Percentiles rank a stretch among this genome's conserved stretches.
Conservation (phyloP, 1,284 basidiomycete genomes). For the Sutorius eximius region DNA sequence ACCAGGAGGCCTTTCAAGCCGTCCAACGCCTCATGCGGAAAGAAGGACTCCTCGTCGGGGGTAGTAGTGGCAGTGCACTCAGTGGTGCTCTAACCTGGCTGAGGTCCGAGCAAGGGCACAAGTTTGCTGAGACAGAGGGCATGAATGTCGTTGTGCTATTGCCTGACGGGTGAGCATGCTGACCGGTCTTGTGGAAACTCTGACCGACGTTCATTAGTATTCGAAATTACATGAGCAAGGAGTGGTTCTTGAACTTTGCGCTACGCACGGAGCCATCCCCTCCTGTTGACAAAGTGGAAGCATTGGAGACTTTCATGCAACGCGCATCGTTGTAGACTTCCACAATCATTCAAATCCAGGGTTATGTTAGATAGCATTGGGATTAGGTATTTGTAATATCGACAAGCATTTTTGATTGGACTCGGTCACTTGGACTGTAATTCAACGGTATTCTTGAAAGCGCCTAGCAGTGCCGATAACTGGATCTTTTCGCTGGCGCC, state of each 20-base stretch:
- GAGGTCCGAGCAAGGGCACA: slow-evolving; percentile 63
- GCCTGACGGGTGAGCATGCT: slow-evolving; percentile 77
- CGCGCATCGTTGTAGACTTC: slow-evolving; percentile 8
- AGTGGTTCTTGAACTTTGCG: slow-evolving; percentile 76
- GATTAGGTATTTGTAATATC: background rate
- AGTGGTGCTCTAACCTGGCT: slow-evolving; percentile 81
- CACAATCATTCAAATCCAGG: background rate
- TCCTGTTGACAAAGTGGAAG: slow-evolving; percentile 34
- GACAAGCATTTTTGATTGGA: background rate
- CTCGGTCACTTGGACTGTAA: slow-evolving; percentile 45
- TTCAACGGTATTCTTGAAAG: slow-evolving; percentile 93
- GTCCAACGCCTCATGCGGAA: slow-evolving; percentile 79
- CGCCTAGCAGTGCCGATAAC: slow-evolving; percentile 86
- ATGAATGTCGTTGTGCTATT: slow-evolving; percentile 89
- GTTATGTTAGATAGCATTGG: background rate
- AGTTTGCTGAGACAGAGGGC: slow-evolving; percentile 67
- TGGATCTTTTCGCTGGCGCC: slow-evolving; percentile 96
- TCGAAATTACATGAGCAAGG: slow-evolving; percentile 95
- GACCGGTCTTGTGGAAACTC: background rate
- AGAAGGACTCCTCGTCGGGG: slow-evolving; percentile 91
- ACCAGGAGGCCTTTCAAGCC: slow-evolving; percentile 78
- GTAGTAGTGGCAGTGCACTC: slow-evolving; percentile 86
- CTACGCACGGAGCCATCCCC: slow-evolving; percentile 54
- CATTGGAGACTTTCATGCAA: slow-evolving; percentile 5
- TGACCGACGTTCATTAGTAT: slow-evolving; percentile 49